These are phyloP conservation scores for Gentiana macrophylla DNA, from an alignment of 257 asterid species.

Conservation along the genomic window DNA sequence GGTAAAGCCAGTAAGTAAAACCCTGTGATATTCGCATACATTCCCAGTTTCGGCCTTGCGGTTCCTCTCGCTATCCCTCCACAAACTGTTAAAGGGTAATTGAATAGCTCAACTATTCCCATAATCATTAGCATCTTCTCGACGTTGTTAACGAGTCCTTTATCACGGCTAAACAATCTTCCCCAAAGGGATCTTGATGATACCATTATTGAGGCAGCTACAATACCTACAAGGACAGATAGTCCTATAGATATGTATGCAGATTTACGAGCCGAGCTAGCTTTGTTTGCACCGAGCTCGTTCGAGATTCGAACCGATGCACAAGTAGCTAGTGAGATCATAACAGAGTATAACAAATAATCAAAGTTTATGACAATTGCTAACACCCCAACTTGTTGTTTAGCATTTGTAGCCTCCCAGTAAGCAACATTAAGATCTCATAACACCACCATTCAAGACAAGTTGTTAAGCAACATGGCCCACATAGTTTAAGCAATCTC, in stretches of 20 bases:
- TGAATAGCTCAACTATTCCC: constrained; percentile 57
- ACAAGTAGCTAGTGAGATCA: constrained; percentile 64
- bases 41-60: constrained; percentile 67
- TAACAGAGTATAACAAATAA: constrained; percentile 57
- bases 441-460: constrained; percentile 99
- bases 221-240: constrained; percentile 26
- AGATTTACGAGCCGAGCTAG: constrained; percentile 29
- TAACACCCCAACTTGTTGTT: constrained; percentile 43
- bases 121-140: constrained; percentile 44
- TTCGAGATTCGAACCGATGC: constrained; percentile 72
- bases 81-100: constrained; percentile 70
- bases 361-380: constrained; percentile 76
- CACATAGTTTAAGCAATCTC: constrained; percentile 35
- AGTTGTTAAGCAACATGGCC: constrained; percentile 75
- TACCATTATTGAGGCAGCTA: constrained; percentile 43
- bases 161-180: constrained; percentile 39
- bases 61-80: constrained; percentile 91
- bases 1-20: constrained; percentile 73
- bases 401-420: constrained; percentile 53
- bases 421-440: constrained; percentile 55
- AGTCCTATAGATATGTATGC: constrained; percentile 26
- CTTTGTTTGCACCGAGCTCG: constrained; percentile 54
- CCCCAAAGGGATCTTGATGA: constrained; percentile 62
- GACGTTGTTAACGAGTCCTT: constrained; percentile 33
- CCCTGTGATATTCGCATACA: constrained; percentile 62